Conservation (phyloP, 768 basidiomycete species). For the Boletus insuetus region DNA sequence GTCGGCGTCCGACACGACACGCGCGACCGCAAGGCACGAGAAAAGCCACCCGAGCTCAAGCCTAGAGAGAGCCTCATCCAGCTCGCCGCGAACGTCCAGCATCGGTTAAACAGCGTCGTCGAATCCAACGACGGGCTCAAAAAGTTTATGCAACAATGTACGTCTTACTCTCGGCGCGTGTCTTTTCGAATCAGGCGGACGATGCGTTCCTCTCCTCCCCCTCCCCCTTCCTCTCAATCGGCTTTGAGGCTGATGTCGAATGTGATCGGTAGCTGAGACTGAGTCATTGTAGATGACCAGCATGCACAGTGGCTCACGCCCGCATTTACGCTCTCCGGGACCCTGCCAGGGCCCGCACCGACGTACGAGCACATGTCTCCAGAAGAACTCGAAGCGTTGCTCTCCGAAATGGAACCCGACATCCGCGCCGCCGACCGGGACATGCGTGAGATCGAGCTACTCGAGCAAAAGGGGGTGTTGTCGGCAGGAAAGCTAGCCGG, state of each 20-base stretch:
- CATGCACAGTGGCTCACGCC: slow-evolving; percentile 74
- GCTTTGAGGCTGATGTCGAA: neutral
- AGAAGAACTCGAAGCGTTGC: slow-evolving; percentile 65
- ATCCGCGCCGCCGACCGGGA: slow-evolving; percentile 81
- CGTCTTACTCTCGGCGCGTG: slow-evolving; percentile 15
- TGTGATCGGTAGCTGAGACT: neutral
- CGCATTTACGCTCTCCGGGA: slow-evolving; percentile 70
- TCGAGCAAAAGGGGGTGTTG: slow-evolving; percentile 69
- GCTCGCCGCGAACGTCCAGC: slow-evolving; percentile 60
- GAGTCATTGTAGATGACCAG: slow-evolving; percentile 56
- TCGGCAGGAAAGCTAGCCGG: slow-evolving; percentile 70
- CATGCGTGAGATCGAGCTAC: slow-evolving; percentile 69
- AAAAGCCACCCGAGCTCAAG: slow-evolving; percentile 39
- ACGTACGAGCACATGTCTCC: slow-evolving; percentile 64
- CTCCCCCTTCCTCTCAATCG: neutral
- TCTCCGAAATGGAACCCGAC: slow-evolving; percentile 80
- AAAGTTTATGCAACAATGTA: slow-evolving; percentile 75
- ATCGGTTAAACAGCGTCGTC: slow-evolving; percentile 52
- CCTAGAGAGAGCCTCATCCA: slow-evolving; percentile 56
- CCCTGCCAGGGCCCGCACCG: slow-evolving; percentile 45
- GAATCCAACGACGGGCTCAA: slow-evolving; percentile 69
- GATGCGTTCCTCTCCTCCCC: too few relatives aligned
- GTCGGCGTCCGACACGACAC: slow-evolving; percentile 45
- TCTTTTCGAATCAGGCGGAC: too few relatives aligned
- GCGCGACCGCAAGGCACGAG: slow-evolving; percentile 40